Evolutionary conservation across 75 land plant genomes (phyloP).

Genomic region (Azolla pinnata): DNA sequence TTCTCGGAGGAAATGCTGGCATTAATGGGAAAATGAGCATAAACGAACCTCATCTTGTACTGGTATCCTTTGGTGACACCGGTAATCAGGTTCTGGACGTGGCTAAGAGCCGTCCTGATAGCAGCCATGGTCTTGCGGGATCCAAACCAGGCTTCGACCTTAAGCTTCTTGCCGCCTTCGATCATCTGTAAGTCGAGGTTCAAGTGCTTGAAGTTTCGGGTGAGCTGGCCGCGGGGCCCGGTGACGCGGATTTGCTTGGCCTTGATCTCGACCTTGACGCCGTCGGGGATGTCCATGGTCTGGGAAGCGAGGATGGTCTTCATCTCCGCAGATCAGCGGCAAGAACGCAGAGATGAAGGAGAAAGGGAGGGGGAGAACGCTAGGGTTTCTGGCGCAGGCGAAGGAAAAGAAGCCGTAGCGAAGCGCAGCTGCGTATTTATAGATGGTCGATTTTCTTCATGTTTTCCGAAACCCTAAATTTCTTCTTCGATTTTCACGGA

Average conservation of each 20-base stretch:
- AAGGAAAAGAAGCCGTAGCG: too few relatives aligned
- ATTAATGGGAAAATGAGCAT: conserved; percentile 87
- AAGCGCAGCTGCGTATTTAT: too few relatives aligned
- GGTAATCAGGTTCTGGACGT: conserved; percentile 65
- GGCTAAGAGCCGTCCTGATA: conserved; percentile 72
- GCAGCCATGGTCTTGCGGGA: conserved; percentile 73
- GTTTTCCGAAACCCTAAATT: too few relatives aligned
- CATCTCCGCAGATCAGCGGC: conserved; percentile 23
- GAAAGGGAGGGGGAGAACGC: too few relatives aligned
- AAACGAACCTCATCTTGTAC: conserved; percentile 86
- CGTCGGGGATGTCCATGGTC: conserved; percentile 71
- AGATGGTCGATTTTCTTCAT: too few relatives aligned
- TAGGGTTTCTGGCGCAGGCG: too few relatives aligned
- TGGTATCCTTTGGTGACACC: conserved; percentile 79
- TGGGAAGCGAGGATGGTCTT: conserved; percentile 57
- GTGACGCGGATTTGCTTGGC: conserved; percentile 58
- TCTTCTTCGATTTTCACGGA: too few relatives aligned
- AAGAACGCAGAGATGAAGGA: too few relatives aligned
- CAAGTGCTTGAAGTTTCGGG: conserved; percentile 50
- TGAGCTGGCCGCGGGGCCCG: conserved; percentile 7
- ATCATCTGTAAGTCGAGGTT: conserved; percentile 36
- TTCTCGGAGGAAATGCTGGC: conserved; percentile 42
- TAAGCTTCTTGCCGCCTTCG: conserved; percentile 48
- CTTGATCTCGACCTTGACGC: conserved; percentile 47
- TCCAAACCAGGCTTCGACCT: conserved; percentile 86